Evolutionary conservation across 352 stramenopile species (phyloP).

Genomic region (Pythium rhizo-oryzae): DNA sequence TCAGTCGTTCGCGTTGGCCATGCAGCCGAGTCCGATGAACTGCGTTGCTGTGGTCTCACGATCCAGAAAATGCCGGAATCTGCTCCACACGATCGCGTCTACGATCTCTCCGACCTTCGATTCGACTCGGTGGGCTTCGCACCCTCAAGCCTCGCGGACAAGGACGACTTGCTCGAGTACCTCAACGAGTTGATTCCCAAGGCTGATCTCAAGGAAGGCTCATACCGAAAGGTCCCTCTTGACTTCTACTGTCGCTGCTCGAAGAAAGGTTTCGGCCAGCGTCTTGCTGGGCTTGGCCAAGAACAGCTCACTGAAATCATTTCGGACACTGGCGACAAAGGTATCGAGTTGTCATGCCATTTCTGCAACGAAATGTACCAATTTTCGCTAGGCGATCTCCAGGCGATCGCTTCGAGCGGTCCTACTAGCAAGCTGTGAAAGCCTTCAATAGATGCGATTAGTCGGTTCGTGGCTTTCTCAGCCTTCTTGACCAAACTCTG

Average conservation of each 20-base stretch:
- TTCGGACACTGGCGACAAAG: slow-evolving; percentile 47
- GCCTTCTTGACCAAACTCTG: slow-evolving; percentile 99
- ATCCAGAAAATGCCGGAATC: slow-evolving; percentile 81
- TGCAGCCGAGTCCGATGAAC: slow-evolving; percentile 43
- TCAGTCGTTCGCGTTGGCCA: slow-evolving; percentile 81
- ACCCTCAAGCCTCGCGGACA: slow-evolving; percentile 51
- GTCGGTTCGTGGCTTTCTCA: slow-evolving; percentile 34
- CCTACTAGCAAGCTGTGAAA: slow-evolving; percentile 25
- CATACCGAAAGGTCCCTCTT: slow-evolving; percentile 62
- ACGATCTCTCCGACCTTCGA: slow-evolving; percentile 67
- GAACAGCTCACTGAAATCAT: slow-evolving; percentile 56
- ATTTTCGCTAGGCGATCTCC: slow-evolving; percentile 58
- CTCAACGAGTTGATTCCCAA: slow-evolving; percentile 77
- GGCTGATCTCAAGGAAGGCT: slow-evolving; percentile 57
- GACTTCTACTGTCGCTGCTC: slow-evolving; percentile 89
- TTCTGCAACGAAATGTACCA: slow-evolving; percentile 86
- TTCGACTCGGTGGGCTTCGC: slow-evolving; percentile 57
- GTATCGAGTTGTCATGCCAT: slow-evolving; percentile 78
- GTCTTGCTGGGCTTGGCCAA: slow-evolving; percentile 53
- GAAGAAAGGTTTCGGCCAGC: slow-evolving; percentile 60
- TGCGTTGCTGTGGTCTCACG: slow-evolving; percentile 72
- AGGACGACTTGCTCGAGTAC: slow-evolving; percentile 65
- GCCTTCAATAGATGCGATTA: slow-evolving; percentile 9
- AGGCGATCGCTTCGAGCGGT: slow-evolving; percentile 27
- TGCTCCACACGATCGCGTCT: slow-evolving; percentile 51